These are phyloP conservation scores for Coniferiporia weirii DNA, from an alignment of 1,284 basidiomycete species.

Conservation along the genomic window DNA sequence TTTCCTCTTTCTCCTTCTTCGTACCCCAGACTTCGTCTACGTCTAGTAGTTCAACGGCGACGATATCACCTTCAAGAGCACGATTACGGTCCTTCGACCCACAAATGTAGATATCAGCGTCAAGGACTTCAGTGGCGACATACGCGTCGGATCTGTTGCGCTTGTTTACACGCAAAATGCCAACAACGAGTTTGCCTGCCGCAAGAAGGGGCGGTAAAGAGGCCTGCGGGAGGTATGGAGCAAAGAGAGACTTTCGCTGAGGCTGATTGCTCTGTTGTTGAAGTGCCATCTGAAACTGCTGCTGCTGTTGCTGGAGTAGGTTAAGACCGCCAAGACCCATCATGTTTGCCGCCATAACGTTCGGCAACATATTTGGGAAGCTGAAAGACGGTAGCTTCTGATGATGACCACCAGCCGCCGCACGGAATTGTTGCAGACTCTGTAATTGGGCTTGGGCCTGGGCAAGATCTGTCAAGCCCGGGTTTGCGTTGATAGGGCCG, in stretches of 20 bases:
- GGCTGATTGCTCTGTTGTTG: conserved; percentile 87
- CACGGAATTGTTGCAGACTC: conserved; percentile 95
- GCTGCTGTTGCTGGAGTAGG: conserved; percentile 74
- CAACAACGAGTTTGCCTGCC: conserved; percentile 98
- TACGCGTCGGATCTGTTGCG: conserved; percentile 98
- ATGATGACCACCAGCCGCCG: conserved; percentile 91
- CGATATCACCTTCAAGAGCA: conserved; percentile 97
- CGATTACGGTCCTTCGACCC: conserved; percentile 99
- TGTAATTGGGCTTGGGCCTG: conserved; percentile 96
- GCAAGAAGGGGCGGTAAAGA: conserved; percentile 94
- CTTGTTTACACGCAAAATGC: conserved; percentile 97
- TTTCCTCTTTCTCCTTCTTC: conserved; percentile 99
- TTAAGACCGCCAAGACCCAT: conserved; percentile 83
- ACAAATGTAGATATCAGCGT: conserved; percentile 98
- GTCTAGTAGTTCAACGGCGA: conserved; percentile 96
- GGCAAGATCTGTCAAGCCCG: conserved; percentile 73
- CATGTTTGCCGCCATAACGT: conserved; percentile 93
- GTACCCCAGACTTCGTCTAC: conserved; percentile 98
- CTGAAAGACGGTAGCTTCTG: conserved; percentile 97
- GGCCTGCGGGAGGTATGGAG: conserved; percentile 97
- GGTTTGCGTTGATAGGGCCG: conserved; percentile 59
- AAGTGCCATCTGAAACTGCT: conserved; percentile 80
- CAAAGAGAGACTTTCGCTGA: conserved; percentile 97
- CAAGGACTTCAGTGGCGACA: conserved; percentile 97
- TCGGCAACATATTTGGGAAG: conserved; percentile 94